A percentile compares a stretch with the other conserved stretches of the same genome.
These are phyloP conservation scores for Cinnamomum micranthum DNA, from an alignment of 164 flowering plant genomes.

Conservation along the genomic window DNA sequence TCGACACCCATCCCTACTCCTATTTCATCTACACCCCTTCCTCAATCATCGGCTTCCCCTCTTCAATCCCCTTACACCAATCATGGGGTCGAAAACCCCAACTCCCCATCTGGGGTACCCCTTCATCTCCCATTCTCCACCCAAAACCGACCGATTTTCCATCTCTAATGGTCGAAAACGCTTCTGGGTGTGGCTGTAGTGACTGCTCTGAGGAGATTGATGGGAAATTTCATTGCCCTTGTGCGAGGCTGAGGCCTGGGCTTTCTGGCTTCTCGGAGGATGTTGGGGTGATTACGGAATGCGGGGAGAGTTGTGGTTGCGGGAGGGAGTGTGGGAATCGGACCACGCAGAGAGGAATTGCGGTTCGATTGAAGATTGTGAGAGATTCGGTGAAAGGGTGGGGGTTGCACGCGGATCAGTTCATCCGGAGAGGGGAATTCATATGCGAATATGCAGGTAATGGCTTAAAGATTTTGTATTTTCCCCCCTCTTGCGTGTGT, in stretches of 20 bases:
- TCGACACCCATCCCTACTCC: slow-evolving; percentile 51
- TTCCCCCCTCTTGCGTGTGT: no score
- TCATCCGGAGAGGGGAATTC: slow-evolving; percentile 49
- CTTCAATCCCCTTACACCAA: slow-evolving; percentile 23
- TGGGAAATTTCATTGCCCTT: slow-evolving; percentile 38
- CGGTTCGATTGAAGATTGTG: slow-evolving; percentile 53
- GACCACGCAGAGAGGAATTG: slow-evolving; percentile 58
- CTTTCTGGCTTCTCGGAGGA: slow-evolving; percentile 15
- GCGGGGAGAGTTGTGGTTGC: slow-evolving; percentile 70
- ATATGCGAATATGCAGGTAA: slow-evolving; percentile 88
- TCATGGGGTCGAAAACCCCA: slow-evolving; percentile 50
- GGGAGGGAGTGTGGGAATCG: slow-evolving; percentile 57
- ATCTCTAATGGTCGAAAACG: slow-evolving; percentile 14
- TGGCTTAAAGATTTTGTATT: neutral
- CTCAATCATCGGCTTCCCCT: slow-evolving; percentile 26
- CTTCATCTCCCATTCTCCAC: neutral
- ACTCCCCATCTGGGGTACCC: neutral
- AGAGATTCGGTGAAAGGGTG: slow-evolving; percentile 65
- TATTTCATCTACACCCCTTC: slow-evolving; percentile 69
- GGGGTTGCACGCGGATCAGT: slow-evolving; percentile 67
- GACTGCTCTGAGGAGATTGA: slow-evolving; percentile 20
- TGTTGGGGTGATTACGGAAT: slow-evolving; percentile 41
- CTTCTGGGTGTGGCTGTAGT: slow-evolving; percentile 52
- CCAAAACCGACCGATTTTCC: slow-evolving; percentile 1
- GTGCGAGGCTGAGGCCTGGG: slow-evolving; percentile 11